Evolutionary conservation across 805 yeast genomes (phyloP), one percentile per base, ranked within the genome.

Genomic region (Ogataea sp.): DNA sequence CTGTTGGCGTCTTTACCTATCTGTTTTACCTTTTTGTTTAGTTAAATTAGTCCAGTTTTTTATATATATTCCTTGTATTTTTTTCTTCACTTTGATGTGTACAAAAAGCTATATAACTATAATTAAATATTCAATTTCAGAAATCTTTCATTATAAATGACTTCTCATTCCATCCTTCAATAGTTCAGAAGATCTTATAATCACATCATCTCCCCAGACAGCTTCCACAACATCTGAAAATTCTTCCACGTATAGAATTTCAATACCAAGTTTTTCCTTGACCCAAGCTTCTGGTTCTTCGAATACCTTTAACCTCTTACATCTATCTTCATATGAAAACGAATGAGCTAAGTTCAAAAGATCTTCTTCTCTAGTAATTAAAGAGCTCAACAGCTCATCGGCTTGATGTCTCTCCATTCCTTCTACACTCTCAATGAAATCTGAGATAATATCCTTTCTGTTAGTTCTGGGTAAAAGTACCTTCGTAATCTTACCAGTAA

Each of bases 391-490:
- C 6, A 47, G 17, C 13, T 42, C 42, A 20, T 47, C 44, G 23
- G 54, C 46, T 20, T 34, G 17, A 15, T 43, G 34, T 20, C 55
- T 38, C 15, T 42, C 34, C 20, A 54, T 38, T 21, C 52, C 52
- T 24, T 43, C 34, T 21, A 53, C 26, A 30, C 46, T 52, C 39
- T 62, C 57, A 34, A 71, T 70, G 45, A 71, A 75, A 37, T 77
- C 78, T 42, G 76, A 79, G 42, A 78, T 73, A 14, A 88, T 73
- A 49, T 82, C 90, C 38, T 72, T 68, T 43, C 85, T 64, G 59
- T 85, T 83, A 39, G 76, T 70, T 42, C 80, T 62, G 3, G 96
- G 96, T 9, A 83, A 64, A 32, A 87, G 59, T 28, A 87, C 82
- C 40, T 69, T 70, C 32, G 63, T 67, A 39, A 80, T 68, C 18